Base-by-base conservation (phyloP, 2,329 filamentous ascomycete genomes). In the Corinectria fuckeliana region DNA sequence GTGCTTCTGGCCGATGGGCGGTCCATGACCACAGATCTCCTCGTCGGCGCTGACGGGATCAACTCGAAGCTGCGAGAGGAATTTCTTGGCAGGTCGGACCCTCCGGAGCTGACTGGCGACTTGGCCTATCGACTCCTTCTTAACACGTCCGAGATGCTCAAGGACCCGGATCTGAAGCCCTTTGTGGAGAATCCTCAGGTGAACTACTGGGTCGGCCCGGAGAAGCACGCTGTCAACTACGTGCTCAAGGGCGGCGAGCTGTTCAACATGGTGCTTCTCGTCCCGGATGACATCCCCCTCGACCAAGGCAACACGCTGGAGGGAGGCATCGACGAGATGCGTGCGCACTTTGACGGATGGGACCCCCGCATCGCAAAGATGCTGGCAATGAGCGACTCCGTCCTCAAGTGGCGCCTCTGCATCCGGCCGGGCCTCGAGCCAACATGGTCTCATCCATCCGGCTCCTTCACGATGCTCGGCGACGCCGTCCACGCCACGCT, bases 401-500 rank as follows among this genome's bases (percentile, higher is more conserved):
- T 88, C 0, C 79, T 77, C 5, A 89, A 88, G 70, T 89, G 86
- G 86, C 77, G 83, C 2, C 73, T 88, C 0, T 85, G 82, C 70
- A 86, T 85, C 57, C 78, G 85, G 1, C 80, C 80, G 1, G 80
- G 81, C 5, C 77, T 87, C 34, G 73, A 75, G n/a, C 72, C 73
- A 5, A 69, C 70, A 1, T 89, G 87, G 87, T 83, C 79, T 0
- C 81, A 88, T 62, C 73, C 80, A 0, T 82, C 79, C 0, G 85
- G 81, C 0, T 75, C 82, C 0, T 87, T 87, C 65, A 82, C 84
- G 0, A 80, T 89, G 67, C 76, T 89, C 0, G 87, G 88, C 0
- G 87, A 90, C 65, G 84, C 86, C 0, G 85, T 86, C 2, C 86
- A 90, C 61, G 86, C 87, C 1, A 89, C 85, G 0, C 76, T 90